These are phyloP conservation scores for Naganishia vaughanmartiniae DNA, from an alignment of 768 basidiomycete species.

Conservation along the genomic window DNA sequence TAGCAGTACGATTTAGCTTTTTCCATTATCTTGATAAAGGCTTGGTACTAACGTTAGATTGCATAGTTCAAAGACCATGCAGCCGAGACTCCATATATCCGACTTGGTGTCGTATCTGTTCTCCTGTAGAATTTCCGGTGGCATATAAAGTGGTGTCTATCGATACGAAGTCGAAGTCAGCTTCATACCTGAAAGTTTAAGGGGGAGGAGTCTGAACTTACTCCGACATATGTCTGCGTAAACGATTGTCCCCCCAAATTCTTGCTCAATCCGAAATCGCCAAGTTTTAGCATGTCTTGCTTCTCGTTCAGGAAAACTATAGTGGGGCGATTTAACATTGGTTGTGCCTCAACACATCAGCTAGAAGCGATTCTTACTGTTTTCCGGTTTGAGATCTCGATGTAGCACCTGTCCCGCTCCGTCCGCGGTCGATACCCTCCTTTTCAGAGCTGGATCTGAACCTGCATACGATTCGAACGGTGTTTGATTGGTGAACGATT, in stretches of 20 bases:
- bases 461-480: background rate
- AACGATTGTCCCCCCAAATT: conserved; percentile 83
- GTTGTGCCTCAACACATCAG: background rate
- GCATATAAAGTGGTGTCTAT: conserved; percentile 99
- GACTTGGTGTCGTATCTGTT: conserved; percentile 96
- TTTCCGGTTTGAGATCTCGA: conserved; percentile 95
- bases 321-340: background rate
- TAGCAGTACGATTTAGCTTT: background rate
- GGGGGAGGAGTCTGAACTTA: conserved; percentile 54
- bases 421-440: background rate
- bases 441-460: conserved; percentile 11
- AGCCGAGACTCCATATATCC: conserved; percentile 97
- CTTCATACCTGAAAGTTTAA: background rate
- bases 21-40: background rate
- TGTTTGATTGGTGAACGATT: background rate
- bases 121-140: conserved; percentile 95
- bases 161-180: background rate
- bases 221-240: conserved; percentile 95
- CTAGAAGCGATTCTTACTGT: conserved; percentile 58
- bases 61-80: conserved; percentile 93
- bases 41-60: conserved; percentile 65
- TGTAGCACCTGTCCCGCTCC: conserved; percentile 65
- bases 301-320: conserved; percentile 76
- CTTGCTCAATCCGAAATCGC: conserved; percentile 94
- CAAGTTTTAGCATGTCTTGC: conserved; percentile 81